Evolutionary conservation across 192 early-diverging fungal species (phyloP).

Genomic region (Backusella tarrabulga): DNA sequence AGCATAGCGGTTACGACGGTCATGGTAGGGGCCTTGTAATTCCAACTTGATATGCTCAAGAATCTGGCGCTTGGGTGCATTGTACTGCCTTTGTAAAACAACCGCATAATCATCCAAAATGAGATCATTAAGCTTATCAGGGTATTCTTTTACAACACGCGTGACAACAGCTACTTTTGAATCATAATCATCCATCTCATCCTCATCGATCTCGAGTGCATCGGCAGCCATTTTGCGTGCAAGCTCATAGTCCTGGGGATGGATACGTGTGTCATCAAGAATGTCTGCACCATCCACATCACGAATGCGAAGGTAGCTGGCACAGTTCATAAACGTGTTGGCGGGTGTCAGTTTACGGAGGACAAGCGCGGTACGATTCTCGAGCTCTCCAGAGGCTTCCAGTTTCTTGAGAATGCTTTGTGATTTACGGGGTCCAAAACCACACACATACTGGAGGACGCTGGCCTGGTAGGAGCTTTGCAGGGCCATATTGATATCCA

Average conservation of each 20-base stretch:
- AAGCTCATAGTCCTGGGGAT: conserved; percentile 93
- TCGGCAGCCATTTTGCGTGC: conserved; percentile 97
- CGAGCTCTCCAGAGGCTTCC: conserved; percentile 47
- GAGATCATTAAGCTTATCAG: conserved; percentile 81
- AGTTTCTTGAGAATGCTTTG: conserved; percentile 71
- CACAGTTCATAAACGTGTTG: conserved; percentile 90
- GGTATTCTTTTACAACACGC: conserved; percentile 74
- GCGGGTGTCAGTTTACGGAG: conserved; percentile 59
- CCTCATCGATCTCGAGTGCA: conserved; percentile 87
- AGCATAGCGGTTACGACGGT: conserved; percentile 64
- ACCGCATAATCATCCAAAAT: conserved; percentile 89
- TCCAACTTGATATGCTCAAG: conserved; percentile 87
- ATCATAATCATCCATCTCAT: conserved; percentile 67
- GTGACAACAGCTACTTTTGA: conserved; percentile 75
- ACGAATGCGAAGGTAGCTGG: conserved; percentile 86
- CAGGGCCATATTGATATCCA: conserved; percentile 86
- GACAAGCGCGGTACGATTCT: conserved; percentile 72
- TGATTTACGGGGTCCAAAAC: conserved; percentile 93
- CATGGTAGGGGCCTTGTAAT: conserved; percentile 77
- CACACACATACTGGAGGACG: conserved; percentile 87
- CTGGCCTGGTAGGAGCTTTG: conserved; percentile 61
- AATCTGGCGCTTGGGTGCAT: conserved; percentile 78
- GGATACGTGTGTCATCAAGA: conserved; percentile 93
- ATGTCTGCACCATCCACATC: conserved; percentile 65
- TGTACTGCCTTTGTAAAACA: conserved; percentile 70